Conservation (phyloP, 768 basidiomycete genomes). For the Lactifluus hygrophoroides region DNA sequence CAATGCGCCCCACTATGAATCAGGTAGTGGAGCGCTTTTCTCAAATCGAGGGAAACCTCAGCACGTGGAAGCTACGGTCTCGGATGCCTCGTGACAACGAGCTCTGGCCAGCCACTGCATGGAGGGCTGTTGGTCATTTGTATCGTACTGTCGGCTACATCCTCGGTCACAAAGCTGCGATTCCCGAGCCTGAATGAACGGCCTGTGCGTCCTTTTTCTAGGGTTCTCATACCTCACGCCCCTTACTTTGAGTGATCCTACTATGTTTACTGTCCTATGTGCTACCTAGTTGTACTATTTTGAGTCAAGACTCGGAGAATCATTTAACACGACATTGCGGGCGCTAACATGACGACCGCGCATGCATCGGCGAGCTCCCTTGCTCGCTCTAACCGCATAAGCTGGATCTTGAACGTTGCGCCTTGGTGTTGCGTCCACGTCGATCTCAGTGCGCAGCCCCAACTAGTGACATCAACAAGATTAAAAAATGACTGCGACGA, state of each 20-base stretch:
- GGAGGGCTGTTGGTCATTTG: not conserved
- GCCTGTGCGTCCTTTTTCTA: not conserved
- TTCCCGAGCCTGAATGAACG: not conserved
- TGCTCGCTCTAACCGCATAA: too few relatives aligned
- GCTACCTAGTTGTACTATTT: not conserved
- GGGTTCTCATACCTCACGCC: not conserved
- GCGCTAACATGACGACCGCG: too few relatives aligned
- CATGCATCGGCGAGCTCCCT: not conserved
- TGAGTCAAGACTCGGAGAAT: not conserved
- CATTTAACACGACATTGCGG: not conserved
- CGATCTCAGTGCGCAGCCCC: too few relatives aligned
- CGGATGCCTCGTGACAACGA: constrained; percentile 21
- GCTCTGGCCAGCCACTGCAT: not conserved
- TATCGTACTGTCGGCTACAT: not conserved
- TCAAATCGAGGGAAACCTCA: constrained; percentile 14
- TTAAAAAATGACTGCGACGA: too few relatives aligned
- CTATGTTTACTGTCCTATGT: not conserved
- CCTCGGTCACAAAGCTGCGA: not conserved
- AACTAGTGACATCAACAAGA: too few relatives aligned
- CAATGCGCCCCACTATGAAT: constrained; percentile 26
- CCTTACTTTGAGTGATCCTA: not conserved
- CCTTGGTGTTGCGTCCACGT: too few relatives aligned
- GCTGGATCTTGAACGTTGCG: too few relatives aligned
- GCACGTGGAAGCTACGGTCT: constrained; percentile 27
- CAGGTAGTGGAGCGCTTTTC: constrained; percentile 27